Percentiles rank a stretch among this genome's conserved stretches.
Evolutionary conservation across 2,329 filamentous ascomycete genomes (phyloP).

Genomic region (Hypoxylon sp.): DNA sequence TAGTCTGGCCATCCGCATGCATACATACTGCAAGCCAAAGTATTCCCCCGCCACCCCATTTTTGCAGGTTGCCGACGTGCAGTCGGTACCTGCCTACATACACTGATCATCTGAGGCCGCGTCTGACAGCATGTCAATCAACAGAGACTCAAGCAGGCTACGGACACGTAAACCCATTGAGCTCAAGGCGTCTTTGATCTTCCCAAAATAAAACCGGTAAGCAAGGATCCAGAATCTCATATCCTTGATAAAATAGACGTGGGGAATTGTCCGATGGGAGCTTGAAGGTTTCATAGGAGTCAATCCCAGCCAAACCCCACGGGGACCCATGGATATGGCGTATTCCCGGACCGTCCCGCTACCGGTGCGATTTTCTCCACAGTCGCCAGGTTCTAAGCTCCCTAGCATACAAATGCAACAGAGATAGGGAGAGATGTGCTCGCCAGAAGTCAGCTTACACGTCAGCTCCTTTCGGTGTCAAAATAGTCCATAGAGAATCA

Average conservation of each 20-base stretch:
- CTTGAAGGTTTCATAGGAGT: not conserved
- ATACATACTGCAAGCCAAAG: slow-evolving; percentile 20
- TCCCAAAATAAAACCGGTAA: slow-evolving; percentile 1
- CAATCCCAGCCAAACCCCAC: slow-evolving; percentile 12
- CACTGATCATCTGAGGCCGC: not conserved
- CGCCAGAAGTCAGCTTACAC: not conserved
- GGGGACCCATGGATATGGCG: not conserved
- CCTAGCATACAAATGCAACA: not conserved
- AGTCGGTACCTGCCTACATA: slow-evolving; percentile 4
- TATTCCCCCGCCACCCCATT: slow-evolving; percentile 20
- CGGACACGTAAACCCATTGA: slow-evolving; percentile 28
- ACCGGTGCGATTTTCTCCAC: slow-evolving; percentile 19
- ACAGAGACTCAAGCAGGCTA: not conserved
- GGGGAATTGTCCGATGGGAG: not conserved
- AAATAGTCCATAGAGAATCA: not conserved
- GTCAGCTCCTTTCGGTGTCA: not conserved
- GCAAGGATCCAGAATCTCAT: not conserved
- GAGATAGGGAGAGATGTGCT: not conserved
- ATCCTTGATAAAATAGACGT: not conserved
- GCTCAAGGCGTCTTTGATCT: not conserved
- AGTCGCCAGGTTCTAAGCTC: not conserved
- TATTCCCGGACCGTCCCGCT: slow-evolving; percentile 29
- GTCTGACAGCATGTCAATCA: slow-evolving; percentile 8
- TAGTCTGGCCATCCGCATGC: slow-evolving; percentile 3
- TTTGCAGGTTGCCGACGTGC: slow-evolving; percentile 24